Evolutionary conservation across 2,329 filamentous ascomycete species (phyloP).

Genomic region (Phaeosphaeria sp.): DNA sequence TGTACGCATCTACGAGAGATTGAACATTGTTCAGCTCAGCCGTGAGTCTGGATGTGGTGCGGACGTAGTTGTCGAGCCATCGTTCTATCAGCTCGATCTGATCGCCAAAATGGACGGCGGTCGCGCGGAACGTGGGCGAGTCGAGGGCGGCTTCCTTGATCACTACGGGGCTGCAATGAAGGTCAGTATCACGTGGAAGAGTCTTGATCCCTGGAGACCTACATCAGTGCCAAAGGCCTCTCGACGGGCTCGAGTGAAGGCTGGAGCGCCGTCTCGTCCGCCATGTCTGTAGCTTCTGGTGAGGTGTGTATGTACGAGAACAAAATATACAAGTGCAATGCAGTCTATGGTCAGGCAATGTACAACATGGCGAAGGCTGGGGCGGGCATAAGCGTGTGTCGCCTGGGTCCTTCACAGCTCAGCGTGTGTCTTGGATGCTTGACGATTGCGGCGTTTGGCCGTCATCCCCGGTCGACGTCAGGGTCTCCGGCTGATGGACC

Average conservation of each 20-base stretch:
- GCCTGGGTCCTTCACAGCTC: constrained; percentile 13
- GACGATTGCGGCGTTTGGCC: constrained; percentile 17
- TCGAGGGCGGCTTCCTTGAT: constrained; percentile 96
- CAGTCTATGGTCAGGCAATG: constrained; percentile 27
- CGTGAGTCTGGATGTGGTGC: constrained; percentile 66
- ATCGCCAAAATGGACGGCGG: constrained; percentile 84
- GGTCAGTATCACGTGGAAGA: constrained; percentile 10
- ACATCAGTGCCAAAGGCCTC: constrained; percentile 53
- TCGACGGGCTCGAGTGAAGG: constrained; percentile 49
- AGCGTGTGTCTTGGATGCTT: constrained; percentile 10
- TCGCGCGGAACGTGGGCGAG: constrained; percentile 92
- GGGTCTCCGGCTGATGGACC: constrained; percentile 16
- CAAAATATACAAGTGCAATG: not conserved
- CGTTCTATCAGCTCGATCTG: constrained; percentile 89
- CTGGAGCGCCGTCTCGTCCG: constrained; percentile 39
- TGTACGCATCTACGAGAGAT: constrained; percentile 76
- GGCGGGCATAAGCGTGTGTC: constrained; percentile 12
- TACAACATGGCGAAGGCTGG: constrained; percentile 20
- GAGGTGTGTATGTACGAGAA: not conserved
- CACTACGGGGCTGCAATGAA: constrained; percentile 71
- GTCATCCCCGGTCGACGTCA: constrained; percentile 29
- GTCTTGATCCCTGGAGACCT: constrained; percentile 12
- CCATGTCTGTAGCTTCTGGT: constrained; percentile 36
- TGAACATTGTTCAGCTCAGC: constrained; percentile 77
- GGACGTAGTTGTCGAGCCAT: constrained; percentile 82